Evolutionary conservation across 1,284 basidiomycete species (phyloP), one percentile per base, ranked within the genome.

Genomic region (Coniferiporia sulphurascens): DNA sequence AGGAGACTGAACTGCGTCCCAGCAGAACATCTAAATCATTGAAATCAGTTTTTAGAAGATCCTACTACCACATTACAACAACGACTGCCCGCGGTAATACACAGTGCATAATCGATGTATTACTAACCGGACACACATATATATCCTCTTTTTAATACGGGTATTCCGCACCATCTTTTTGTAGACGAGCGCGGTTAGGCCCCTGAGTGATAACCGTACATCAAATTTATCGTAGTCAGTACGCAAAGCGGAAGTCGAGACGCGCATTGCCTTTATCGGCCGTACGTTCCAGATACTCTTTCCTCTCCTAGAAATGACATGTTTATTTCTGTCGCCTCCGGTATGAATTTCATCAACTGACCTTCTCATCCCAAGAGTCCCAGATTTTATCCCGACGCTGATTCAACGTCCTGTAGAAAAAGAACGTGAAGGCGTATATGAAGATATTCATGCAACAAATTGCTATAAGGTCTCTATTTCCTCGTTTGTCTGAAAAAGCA

Each of bases 161-260:
- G 27, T 2, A 27, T 27, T 27, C 27, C 27, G 27, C 27, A 5
- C 27, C 27, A 27, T 27, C 27, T 27, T 27, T 27, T 27, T 27
- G 27, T 27, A 27, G 27, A 27, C 27, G 5, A 27, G 27, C 27
- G 27, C 27, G 27, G 27, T 27, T 2, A 5, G 5, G 27, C 27
- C 27, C 27, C 27, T n/a, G n/a, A n/a, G n/a, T n/a, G n/a, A n/a
- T n/a, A n/a, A n/a, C n/a, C n/a, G n/a, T n/a, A n/a, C n/a, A n/a
- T n/a, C 27, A 27, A 27, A 3, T 27, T 27, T 27, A 27, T 27
- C 27, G 5, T 27, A 27, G 27, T 70, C 70, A 84, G 65, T 84
- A 82, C 6, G 75, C 78, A 65, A 85, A 85, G 13, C 82, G 74
- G 74, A 85, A 85, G 65, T 85, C 83, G 54, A 85, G 66, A 56